Evolutionary conservation across 2,329 filamentous ascomycete genomes (phyloP), one percentile per base, ranked within the genome.

Genomic region (Cercospora sojina): DNA sequence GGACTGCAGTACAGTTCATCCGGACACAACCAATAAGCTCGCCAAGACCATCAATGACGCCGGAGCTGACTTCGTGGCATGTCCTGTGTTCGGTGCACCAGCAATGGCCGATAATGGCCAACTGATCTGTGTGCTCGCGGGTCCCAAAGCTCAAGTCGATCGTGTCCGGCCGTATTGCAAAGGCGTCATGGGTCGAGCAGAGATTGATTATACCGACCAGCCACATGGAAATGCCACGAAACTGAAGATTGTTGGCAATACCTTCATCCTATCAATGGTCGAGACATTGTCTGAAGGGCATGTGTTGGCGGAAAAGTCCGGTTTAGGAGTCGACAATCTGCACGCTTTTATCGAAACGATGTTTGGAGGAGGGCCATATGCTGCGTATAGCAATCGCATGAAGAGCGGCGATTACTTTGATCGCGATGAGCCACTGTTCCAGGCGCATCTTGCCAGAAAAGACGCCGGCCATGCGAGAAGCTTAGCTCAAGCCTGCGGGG

Each of bases 1-100:
- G 32, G 93, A 97, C 76, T 93, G 90, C 83, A 95, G 91, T 3
- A 97, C 93, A 27, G 87, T 97, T 38, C 91, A 95, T 77, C 93
- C 93, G 0, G 90, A 93, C 64, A 92, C 91, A 3, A 91, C 91
- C 1, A 86, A 91, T 67, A 83, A 83, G 27, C 79, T 92, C 3
- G 88, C 88, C 27, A 82, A 87, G 71, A 82, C 79, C 27, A 81
- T 90, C 67, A 81, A 81, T 12, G 83, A 77, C 1, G 83, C 83
- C 25, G 90, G 90, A 5, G 92, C 86, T 2, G 83, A 88, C 43
- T 96, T 96, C 74, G 87, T 96, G 18, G 90, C 91, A 0, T 87
- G 86, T 73, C 88, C 89, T 10, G 87, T 93, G 4, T 93, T 93
- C 73, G 90, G 90, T 4, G 88, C 88, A 1, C 88, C 89, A 2